Conservation (phyloP, 345 rosid genomes). For the Dipteronia sinensis region DNA sequence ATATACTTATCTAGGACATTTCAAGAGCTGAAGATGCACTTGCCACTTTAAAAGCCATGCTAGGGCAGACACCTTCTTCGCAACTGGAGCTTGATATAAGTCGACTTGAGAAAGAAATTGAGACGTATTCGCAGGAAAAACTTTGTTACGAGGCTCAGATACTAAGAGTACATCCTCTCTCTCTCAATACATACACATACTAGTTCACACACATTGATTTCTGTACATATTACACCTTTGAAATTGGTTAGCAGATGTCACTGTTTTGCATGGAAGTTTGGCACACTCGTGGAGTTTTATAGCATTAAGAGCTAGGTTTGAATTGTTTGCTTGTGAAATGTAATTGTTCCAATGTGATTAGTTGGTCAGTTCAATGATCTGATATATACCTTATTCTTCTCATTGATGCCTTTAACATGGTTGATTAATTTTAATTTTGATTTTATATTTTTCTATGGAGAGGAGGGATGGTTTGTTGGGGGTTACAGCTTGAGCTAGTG, state of each 20-base stretch:
- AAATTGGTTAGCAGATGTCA: conserved; percentile 3
- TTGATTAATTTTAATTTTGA: neutral
- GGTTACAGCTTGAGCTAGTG: too few species aligned
- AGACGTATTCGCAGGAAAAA: conserved; percentile 79
- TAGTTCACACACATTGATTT: neutral
- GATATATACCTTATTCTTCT: neutral
- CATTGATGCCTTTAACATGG: neutral
- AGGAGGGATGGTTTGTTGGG: neutral
- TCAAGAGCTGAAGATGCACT: conserved; percentile 80
- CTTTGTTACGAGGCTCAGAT: conserved; percentile 95
- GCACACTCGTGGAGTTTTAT: neutral
- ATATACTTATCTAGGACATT: conserved; percentile 59
- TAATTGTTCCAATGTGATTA: neutral
- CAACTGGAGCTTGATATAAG: conserved; percentile 70
- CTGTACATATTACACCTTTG: neutral
- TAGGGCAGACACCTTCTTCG: conserved; percentile 67
- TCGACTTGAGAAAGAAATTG: conserved; percentile 81
- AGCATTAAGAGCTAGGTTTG: neutral
- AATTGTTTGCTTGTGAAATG: conserved; percentile 3
- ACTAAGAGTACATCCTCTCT: conserved; percentile 62
- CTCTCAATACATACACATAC: neutral
- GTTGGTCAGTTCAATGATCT: neutral
- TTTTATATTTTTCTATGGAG: neutral
- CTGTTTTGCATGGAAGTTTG: conserved; percentile 6
- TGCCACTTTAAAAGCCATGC: conserved; percentile 65